These are phyloP conservation scores for Nemania sp. DNA, from an alignment of 2,329 filamentous ascomycete genomes.

Conservation along the genomic window DNA sequence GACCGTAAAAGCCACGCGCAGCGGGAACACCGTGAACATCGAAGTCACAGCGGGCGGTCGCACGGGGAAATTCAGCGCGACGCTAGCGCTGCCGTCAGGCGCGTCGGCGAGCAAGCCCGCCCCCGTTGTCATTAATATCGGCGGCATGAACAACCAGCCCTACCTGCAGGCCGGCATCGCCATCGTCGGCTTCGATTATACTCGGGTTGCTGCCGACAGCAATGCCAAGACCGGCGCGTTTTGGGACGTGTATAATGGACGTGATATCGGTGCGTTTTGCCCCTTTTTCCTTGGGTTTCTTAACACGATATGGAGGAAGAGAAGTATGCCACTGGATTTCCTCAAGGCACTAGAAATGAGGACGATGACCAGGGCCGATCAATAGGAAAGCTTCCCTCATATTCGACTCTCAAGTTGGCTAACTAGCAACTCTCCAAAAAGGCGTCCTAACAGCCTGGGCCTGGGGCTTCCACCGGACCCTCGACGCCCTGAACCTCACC, in stretches of 20 bases:
- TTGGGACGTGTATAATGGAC: conserved; percentile 52
- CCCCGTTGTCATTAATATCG: conserved; percentile 54
- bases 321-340: too few species aligned
- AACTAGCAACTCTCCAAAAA: conserved; percentile 22
- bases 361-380: too few species aligned
- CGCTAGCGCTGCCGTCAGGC: conserved; percentile 45
- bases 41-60: conserved; percentile 48
- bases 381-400: too few species aligned
- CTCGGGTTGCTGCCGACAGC: conserved; percentile 51
- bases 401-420: neutral
- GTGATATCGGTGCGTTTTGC: conserved; percentile 51
- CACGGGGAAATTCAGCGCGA: conserved; percentile 49
- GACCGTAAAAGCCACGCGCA: conserved; percentile 51
- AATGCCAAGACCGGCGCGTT: conserved; percentile 54
- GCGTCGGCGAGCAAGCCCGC: conserved; percentile 40
- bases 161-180: conserved; percentile 53
- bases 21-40: conserved; percentile 48
- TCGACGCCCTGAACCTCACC: conserved; percentile 54
- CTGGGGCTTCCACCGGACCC: conserved; percentile 57
- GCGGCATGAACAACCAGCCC: conserved; percentile 51
- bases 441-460: conserved; percentile 58
- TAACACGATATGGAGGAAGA: too few species aligned
- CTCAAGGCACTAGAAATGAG: too few species aligned
- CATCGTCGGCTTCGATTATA: conserved; percentile 54
- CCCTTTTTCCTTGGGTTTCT: neutral